A percentile compares a stretch with the other conserved stretches of the same genome.
These are phyloP conservation scores for Mortierella sp. DNA, from an alignment of 371 early-diverging fungal genomes.

Conservation along the genomic window DNA sequence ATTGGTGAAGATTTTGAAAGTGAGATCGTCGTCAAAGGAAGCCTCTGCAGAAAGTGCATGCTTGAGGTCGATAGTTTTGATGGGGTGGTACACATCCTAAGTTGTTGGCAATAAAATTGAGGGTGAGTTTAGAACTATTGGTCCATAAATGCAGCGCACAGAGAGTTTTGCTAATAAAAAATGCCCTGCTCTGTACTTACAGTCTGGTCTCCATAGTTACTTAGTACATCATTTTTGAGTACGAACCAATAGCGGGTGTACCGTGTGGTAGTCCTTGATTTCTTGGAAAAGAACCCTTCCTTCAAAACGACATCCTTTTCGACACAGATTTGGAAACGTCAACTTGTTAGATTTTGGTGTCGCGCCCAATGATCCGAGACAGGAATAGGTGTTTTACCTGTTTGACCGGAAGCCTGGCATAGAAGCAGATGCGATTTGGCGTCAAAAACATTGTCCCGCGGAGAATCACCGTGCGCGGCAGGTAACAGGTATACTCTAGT, in stretches of 20 bases:
- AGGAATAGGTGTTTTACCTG: slow-evolving; percentile 15
- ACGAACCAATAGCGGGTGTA: slow-evolving; percentile 77
- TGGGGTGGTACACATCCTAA: slow-evolving; percentile 76
- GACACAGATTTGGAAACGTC: background rate
- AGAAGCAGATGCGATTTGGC: slow-evolving; percentile 76
- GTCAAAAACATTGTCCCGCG: slow-evolving; percentile 79
- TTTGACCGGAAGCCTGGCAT: slow-evolving; percentile 68
- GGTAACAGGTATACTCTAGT: slow-evolving; percentile 79
- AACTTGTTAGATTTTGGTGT: background rate
- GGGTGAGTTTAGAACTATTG: background rate
- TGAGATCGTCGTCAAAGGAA: slow-evolving; percentile 33
- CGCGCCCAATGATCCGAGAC: too few relatives aligned
- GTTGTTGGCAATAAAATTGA: background rate
- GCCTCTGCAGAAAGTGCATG: slow-evolving; percentile 62
- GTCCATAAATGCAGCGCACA: background rate
- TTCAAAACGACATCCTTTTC: slow-evolving; percentile 64
- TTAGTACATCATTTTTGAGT: slow-evolving; percentile 70
- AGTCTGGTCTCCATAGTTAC: slow-evolving; percentile 70
- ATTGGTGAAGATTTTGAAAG: slow-evolving; percentile 48
- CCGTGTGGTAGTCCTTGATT: slow-evolving; percentile 53
- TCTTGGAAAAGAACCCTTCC: slow-evolving; percentile 73
- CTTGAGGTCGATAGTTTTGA: slow-evolving; percentile 77
- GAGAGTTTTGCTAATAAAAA: too few relatives aligned
- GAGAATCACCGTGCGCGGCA: slow-evolving; percentile 74
- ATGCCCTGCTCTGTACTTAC: too few relatives aligned